Base-by-base conservation (phyloP, 306 rosid genomes). In the Lathyrus aphaca region DNA sequence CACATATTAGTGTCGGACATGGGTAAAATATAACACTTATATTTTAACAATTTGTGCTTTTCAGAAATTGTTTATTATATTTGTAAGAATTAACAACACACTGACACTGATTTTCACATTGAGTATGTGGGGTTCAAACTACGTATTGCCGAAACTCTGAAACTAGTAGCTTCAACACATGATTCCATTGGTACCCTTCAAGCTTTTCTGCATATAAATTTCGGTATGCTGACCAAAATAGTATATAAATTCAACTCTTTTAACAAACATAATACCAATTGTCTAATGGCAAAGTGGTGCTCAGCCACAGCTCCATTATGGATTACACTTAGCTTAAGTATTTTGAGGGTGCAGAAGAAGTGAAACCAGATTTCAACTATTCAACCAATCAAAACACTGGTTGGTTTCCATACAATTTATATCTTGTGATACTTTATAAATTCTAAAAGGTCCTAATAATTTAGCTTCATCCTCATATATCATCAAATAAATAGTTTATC, bases 201-300 rank as follows among this genome's bases (percentile, higher is more conserved):
- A 35, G 39, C 39, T 7, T 35, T 35, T 35, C 10, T 35, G 39
- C 39, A 35, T 35, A 35, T 35, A 35, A 35, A 35, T 35, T 56
- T 56, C 50, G 32, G 39, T 32, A 29, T 32, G 68, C 9, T 46
- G 15, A 61, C 63, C 69, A 49, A 35, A 15, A 49, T 51, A 19
- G 39, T 35, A 59, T 49, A 37, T 37, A 23, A 72, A 37, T 9
- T 18, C 64, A 27, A 23, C 23, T 25, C 16, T 15, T 37, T 60
- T 60, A 21, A 35, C 53, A 57, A 46, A 35, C 17, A 72, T 35
- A 27, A 48, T 17, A 59, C 40, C 68, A 71, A 71, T 18, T 30
- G 23, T 58, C 57, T 71, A 29, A 53, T 71, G 68, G 46, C 46
- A 17, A 37, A 37, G 59, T 35, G 27, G 68, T 72, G 39, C 61